Conservation (phyloP, 495 filamentous ascomycete species). For the Penicillium diatomitis region DNA sequence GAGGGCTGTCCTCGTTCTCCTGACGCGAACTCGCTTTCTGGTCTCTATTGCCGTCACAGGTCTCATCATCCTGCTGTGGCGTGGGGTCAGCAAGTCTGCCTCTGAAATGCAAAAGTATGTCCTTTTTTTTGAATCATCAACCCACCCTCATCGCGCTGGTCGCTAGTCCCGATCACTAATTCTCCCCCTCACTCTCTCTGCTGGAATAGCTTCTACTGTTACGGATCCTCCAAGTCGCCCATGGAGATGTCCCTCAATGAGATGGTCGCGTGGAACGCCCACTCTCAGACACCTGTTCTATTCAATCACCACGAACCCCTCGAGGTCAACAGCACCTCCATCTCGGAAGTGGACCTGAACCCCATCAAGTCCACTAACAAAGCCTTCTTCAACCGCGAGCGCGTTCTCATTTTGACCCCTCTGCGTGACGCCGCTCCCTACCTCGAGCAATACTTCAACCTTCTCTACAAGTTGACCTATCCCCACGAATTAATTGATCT, state of each 20-base stretch:
- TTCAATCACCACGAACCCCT: conserved; percentile 91
- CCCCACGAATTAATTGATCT: conserved; percentile 94
- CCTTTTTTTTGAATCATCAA: background rate
- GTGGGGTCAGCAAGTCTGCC: conserved; percentile 71
- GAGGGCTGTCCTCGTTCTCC: conserved; percentile 64
- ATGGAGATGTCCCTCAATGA: conserved; percentile 92
- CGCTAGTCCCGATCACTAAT: conserved; percentile 4
- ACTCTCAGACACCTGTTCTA: conserved; percentile 82
- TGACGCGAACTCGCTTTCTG: conserved; percentile 73
- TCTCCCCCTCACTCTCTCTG: background rate
- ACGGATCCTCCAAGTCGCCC: conserved; percentile 82
- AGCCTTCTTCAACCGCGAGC: conserved; percentile 70
- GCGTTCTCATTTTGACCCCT: conserved; percentile 90
- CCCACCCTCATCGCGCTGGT: background rate
- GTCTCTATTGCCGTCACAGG: conserved; percentile 63
- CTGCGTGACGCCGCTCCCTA: conserved; percentile 79
- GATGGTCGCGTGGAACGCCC: conserved; percentile 77
- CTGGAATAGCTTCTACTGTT: conserved; percentile 81
- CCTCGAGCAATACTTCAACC: conserved; percentile 84
- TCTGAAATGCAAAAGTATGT: conserved; percentile 85
- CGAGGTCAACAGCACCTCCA: conserved; percentile 71
- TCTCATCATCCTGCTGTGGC: conserved; percentile 79
- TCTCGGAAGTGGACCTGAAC: conserved; percentile 75
- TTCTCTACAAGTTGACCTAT: conserved; percentile 82
- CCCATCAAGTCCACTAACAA: conserved; percentile 70